phyloP scores from a whole-genome alignment of 2,329 filamentous ascomycete genomes.

The Cytospora chrysosperma region DNA sequence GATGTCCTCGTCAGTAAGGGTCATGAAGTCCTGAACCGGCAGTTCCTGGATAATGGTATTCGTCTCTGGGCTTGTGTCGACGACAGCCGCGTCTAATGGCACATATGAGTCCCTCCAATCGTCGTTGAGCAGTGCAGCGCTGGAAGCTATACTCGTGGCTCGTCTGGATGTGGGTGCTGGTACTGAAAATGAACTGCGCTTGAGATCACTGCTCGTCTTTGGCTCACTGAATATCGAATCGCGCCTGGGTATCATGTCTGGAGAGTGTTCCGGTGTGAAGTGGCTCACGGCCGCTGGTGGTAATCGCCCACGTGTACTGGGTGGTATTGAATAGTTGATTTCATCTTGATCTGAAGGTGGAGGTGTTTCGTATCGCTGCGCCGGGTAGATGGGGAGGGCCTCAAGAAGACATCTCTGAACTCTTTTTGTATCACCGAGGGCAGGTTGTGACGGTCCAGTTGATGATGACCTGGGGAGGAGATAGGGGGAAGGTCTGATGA shows the following conservation, averaged over 20 bases:
- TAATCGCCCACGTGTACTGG: constrained; percentile 18
- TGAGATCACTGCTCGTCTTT: constrained; percentile 17
- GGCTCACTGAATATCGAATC: constrained; percentile 20
- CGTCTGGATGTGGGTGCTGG: constrained; percentile 13
- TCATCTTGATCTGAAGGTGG: constrained; percentile 26
- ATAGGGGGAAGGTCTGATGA: background rate
- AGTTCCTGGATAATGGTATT: constrained; percentile 49
- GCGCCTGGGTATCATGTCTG: constrained; percentile 22
- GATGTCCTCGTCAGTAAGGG: constrained; percentile 57
- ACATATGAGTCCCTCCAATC: constrained; percentile 22
- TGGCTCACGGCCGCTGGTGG: constrained; percentile 7
- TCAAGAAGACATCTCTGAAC: constrained; percentile 20
- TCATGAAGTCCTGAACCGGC: constrained; percentile 52
- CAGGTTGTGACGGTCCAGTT: background rate
- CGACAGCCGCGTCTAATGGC: constrained; percentile 26
- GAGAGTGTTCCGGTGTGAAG: constrained; percentile 22
- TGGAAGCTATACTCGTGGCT: constrained; percentile 10
- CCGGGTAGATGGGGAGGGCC: constrained; percentile 23
- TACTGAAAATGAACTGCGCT: background rate
- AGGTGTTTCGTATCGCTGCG: constrained; percentile 23
- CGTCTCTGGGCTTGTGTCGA: constrained; percentile 30
- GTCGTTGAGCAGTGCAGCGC: constrained; percentile 17
- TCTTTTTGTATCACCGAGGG: constrained; percentile 9
- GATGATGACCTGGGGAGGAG: constrained; percentile 9
- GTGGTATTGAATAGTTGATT: constrained; percentile 20